Conservation (phyloP, 352 stramenopile genomes). For the Pythium diclinum region DNA sequence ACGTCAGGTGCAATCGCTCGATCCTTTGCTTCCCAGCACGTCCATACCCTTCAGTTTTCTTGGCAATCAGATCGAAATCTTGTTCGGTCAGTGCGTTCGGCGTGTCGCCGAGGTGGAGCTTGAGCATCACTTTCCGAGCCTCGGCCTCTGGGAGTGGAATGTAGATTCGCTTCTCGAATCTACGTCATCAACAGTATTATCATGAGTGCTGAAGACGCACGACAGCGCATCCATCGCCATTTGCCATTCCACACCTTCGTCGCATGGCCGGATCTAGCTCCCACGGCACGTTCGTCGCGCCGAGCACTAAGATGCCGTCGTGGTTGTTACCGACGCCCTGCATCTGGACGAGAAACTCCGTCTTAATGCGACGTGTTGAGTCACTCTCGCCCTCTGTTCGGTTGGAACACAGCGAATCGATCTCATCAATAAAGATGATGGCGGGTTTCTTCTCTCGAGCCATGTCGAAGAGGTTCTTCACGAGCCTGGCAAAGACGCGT, state of each 20-base stretch:
- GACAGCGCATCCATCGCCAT: neutral
- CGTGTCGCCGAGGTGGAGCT: slow-evolving; percentile 97
- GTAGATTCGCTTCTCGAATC: slow-evolving; percentile 99
- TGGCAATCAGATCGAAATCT: slow-evolving; percentile 93
- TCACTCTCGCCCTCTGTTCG: slow-evolving; percentile 95
- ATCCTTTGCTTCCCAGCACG: neutral
- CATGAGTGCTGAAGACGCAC: neutral
- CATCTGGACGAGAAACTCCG: slow-evolving; percentile 98
- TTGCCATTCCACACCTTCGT: slow-evolving; percentile 63
- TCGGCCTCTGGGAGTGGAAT: slow-evolving; percentile 95
- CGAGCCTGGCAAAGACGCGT: slow-evolving; percentile 57
- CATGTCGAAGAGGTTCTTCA: slow-evolving; percentile 99
- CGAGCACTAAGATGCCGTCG: slow-evolving; percentile 93
- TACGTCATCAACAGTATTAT: slow-evolving; percentile 16
- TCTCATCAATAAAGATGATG: slow-evolving; percentile 98
- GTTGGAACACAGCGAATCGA: slow-evolving; percentile 94
- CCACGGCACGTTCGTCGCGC: slow-evolving; percentile 98
- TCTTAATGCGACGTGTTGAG: slow-evolving; percentile 95
- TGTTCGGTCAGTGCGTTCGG: slow-evolving; percentile 90
- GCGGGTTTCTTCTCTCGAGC: slow-evolving; percentile 90
- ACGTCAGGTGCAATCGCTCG: neutral
- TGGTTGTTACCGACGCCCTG: slow-evolving; percentile 93
- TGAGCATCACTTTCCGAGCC: slow-evolving; percentile 94
- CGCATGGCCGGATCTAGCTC: slow-evolving; percentile 96
- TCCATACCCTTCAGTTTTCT: slow-evolving; percentile 90